Evolutionary conservation across 1,284 basidiomycete species (phyloP).

Genomic region (Ustilago xerochloae): DNA sequence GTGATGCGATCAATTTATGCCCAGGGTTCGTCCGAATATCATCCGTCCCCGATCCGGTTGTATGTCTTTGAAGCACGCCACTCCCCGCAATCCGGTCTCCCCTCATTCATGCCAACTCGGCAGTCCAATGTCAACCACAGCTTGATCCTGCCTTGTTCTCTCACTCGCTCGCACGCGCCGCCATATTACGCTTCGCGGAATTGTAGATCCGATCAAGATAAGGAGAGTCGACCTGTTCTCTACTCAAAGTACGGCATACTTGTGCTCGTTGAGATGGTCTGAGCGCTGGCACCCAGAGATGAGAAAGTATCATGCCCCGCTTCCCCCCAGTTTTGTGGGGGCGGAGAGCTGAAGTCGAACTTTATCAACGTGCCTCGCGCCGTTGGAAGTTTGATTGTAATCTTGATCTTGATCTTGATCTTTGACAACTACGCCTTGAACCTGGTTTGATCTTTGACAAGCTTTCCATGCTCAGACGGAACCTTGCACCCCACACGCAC

Average conservation of each 20-base stretch:
- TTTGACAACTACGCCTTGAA: too few species aligned
- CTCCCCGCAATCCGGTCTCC: slow-evolving; percentile 5
- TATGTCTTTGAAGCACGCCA: not conserved
- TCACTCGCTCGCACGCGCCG: not conserved
- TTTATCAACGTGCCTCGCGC: not conserved
- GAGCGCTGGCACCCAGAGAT: not conserved
- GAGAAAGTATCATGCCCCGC: too few species aligned
- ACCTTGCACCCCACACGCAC: too few species aligned
- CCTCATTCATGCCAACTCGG: slow-evolving; percentile 4
- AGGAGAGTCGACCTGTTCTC: not conserved
- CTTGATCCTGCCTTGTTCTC: not conserved
- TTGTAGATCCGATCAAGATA: slow-evolving; percentile 15
- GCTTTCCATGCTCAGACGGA: too few species aligned
- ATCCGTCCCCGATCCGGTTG: slow-evolving; percentile 4
- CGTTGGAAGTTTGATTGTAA: not conserved
- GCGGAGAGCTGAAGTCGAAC: not conserved
- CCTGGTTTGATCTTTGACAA: too few species aligned
- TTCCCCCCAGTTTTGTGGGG: not conserved
- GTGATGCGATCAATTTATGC: slow-evolving; percentile 1
- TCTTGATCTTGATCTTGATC: slow-evolving; percentile 7
- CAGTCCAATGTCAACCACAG: too few species aligned
- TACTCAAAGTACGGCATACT: not conserved
- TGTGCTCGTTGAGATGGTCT: not conserved
- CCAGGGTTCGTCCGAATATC: slow-evolving; percentile 23
- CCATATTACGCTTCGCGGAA: not conserved